Evolutionary conservation across 2,329 filamentous ascomycete species (phyloP).

Genomic region (Epichloe brachyelytri): DNA sequence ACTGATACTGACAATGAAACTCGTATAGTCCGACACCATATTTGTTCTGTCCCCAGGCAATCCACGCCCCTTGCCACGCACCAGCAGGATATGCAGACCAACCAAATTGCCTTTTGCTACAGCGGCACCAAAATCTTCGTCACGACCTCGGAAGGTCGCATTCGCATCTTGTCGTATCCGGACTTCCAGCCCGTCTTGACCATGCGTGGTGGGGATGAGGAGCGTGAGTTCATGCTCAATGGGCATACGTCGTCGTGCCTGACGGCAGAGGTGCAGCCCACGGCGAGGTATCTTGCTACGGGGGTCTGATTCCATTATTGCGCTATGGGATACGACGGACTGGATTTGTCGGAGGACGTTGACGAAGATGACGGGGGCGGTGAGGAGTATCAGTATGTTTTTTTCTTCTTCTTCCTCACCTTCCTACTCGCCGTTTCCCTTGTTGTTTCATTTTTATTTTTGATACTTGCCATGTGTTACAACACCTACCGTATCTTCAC

Average conservation of each 20-base stretch:
- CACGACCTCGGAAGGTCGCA: conserved; percentile 57
- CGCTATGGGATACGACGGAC: conserved; percentile 64
- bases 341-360: conserved; percentile 66
- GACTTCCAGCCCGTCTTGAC: conserved; percentile 43
- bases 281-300: conserved; percentile 58
- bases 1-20: neutral
- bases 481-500: too few relatives aligned
- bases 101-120: conserved; percentile 64
- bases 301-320: conserved; percentile 65
- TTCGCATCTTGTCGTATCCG: conserved; percentile 58
- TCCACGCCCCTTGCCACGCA: conserved; percentile 42
- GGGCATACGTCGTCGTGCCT: conserved; percentile 65
- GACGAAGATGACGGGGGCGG: conserved; percentile 53
- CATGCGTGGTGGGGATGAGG: conserved; percentile 30
- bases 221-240: conserved; percentile 46
- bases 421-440: neutral
- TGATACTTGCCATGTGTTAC: neutral
- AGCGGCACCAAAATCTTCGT: conserved; percentile 57
- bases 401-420: neutral
- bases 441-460: neutral
- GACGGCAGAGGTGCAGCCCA: conserved; percentile 55
- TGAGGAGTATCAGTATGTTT: conserved; percentile 51
- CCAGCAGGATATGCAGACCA: conserved; percentile 51
- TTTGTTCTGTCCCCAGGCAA: conserved; percentile 47
- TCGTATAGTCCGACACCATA: conserved; percentile 44